These are phyloP conservation scores for Auriscalpium microsporum DNA, from an alignment of 768 basidiomycete genomes.

Conservation along the genomic window DNA sequence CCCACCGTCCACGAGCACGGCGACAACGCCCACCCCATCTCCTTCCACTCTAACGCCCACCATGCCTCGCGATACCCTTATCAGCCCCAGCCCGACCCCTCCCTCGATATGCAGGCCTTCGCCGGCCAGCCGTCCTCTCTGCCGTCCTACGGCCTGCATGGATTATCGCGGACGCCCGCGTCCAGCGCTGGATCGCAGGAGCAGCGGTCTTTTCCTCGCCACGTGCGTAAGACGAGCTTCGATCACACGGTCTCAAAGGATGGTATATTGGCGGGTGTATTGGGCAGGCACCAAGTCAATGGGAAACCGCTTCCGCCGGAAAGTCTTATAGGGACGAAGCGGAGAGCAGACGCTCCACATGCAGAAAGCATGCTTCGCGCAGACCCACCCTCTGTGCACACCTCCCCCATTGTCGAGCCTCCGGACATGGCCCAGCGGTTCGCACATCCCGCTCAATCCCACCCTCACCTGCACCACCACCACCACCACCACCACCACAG, in stretches of 20 bases:
- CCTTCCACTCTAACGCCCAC: neutral
- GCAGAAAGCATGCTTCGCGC: slow-evolving; percentile 72
- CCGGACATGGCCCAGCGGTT: slow-evolving; percentile 9
- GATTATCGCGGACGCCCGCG: slow-evolving; percentile 33
- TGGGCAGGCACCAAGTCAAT: slow-evolving; percentile 74
- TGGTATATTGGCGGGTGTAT: slow-evolving; percentile 46
- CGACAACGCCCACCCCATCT: neutral
- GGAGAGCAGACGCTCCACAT: slow-evolving; percentile 75
- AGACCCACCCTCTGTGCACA: slow-evolving; percentile 46
- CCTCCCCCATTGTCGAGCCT: slow-evolving; percentile 12
- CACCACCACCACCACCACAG: slow-evolving; percentile 24
- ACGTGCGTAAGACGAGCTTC: slow-evolving; percentile 90
- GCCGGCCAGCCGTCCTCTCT: slow-evolving; percentile 56
- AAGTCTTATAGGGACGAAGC: slow-evolving; percentile 61
- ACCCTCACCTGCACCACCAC: slow-evolving; percentile 20
- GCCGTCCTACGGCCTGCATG: slow-evolving; percentile 62
- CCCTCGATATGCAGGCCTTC: slow-evolving; percentile 1
- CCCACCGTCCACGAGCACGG: slow-evolving; percentile 13
- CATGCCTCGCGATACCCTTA: slow-evolving; percentile 6
- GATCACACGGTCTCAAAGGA: slow-evolving; percentile 82
- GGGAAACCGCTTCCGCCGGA: slow-evolving; percentile 64
- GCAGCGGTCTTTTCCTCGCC: slow-evolving; percentile 63
- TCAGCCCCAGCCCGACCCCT: neutral
- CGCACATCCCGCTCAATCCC: slow-evolving; percentile 14
- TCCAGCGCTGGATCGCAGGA: slow-evolving; percentile 24